Percentiles rank a stretch among this genome's conserved stretches.
These are phyloP conservation scores for Leccinum olivaceopallidum DNA, from an alignment of 768 basidiomycete species.

Conservation along the genomic window DNA sequence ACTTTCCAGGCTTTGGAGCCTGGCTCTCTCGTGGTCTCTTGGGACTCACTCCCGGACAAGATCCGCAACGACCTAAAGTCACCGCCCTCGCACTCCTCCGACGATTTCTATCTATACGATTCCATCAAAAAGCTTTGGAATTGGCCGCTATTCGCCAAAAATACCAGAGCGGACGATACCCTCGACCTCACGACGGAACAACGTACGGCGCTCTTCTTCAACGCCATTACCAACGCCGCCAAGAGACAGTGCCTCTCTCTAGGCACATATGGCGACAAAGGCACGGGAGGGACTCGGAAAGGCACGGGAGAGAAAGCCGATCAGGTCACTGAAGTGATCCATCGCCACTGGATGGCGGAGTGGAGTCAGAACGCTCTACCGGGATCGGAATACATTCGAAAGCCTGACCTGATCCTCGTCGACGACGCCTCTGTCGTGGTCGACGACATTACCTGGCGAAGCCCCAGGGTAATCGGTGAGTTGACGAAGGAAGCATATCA, in stretches of 20 bases:
- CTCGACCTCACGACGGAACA: neutral
- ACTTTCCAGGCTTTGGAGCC: neutral
- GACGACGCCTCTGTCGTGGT: neutral
- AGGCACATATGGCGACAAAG: no score
- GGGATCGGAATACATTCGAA: neutral
- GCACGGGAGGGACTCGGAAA: no score
- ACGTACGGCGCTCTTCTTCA: neutral
- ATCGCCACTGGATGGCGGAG: neutral
- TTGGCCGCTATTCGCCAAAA: neutral
- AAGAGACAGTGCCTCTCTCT: neutral
- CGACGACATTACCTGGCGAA: neutral
- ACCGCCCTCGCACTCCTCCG: neutral
- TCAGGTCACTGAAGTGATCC: neutral
- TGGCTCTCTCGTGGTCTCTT: neutral
- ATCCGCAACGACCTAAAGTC: neutral
- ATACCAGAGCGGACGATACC: neutral
- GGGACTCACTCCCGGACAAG: neutral
- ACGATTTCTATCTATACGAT: neutral
- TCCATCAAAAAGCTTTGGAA: neutral
- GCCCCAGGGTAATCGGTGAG: neutral
- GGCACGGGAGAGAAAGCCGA: no score
- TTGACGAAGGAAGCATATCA: neutral
- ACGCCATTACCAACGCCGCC: neutral
- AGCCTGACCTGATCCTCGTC: neutral
- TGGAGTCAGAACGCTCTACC: neutral